These are phyloP conservation scores for Pythium periplocum DNA, from an alignment of 352 stramenopile genomes.

Conservation along the genomic window DNA sequence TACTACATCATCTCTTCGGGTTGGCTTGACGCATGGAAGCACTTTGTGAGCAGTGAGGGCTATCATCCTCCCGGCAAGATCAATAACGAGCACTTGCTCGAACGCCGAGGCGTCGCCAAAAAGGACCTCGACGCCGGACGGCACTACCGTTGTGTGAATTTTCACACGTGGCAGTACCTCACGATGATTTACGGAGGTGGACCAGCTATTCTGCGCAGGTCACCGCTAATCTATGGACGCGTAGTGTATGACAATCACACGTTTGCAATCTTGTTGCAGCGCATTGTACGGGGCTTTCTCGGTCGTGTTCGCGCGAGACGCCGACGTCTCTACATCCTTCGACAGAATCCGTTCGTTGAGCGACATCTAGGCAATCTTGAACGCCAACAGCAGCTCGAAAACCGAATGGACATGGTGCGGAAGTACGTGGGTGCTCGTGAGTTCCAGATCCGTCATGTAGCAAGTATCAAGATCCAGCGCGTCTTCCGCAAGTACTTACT, in stretches of 20 bases:
- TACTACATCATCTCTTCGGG: slow-evolving; percentile 31
- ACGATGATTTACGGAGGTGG: slow-evolving; percentile 42
- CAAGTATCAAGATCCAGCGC: slow-evolving; percentile 53
- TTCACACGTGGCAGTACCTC: slow-evolving; percentile 47
- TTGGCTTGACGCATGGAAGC: slow-evolving; percentile 48
- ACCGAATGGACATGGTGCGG: slow-evolving; percentile 36
- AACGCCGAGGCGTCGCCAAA: slow-evolving; percentile 4
- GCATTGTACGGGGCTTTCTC: slow-evolving; percentile 50
- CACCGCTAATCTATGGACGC: slow-evolving; percentile 35
- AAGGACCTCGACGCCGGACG: slow-evolving; percentile 15
- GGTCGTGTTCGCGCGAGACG: slow-evolving; percentile 18
- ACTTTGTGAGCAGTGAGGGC: slow-evolving; percentile 18
- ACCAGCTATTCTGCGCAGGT: slow-evolving; percentile 36
- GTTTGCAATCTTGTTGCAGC: slow-evolving; percentile 31
- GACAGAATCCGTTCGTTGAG: slow-evolving; percentile 27
- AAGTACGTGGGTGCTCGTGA: slow-evolving; percentile 53
- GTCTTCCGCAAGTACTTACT: slow-evolving; percentile 37
- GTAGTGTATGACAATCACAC: slow-evolving; percentile 30
- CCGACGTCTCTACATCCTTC: slow-evolving; percentile 15
- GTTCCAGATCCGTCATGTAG: slow-evolving; percentile 49
- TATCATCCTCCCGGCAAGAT: slow-evolving; percentile 20
- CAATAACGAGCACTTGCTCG: slow-evolving; percentile 35
- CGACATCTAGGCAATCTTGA: slow-evolving; percentile 15
- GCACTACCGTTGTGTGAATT: slow-evolving; percentile 62
- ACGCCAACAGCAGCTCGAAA: slow-evolving; percentile 18